These are phyloP conservation scores for Escovopsis sp. DNA, from an alignment of 2,329 filamentous ascomycete genomes.

Conservation along the genomic window DNA sequence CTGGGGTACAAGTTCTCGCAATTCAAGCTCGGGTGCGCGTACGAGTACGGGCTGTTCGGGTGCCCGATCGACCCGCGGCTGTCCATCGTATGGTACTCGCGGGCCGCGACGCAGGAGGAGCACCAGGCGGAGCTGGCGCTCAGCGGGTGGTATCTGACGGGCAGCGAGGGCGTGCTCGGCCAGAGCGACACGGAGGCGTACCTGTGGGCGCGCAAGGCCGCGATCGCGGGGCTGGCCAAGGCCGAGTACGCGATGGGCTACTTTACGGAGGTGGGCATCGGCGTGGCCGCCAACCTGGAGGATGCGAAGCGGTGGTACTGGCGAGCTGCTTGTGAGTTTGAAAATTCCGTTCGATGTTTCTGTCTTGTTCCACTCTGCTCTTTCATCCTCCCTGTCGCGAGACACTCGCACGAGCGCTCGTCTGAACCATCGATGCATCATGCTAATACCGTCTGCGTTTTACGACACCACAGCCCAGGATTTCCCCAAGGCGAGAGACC, in stretches of 20 bases:
- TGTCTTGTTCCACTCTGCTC: background rate
- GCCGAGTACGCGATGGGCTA: constrained; percentile 97
- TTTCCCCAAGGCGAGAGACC: constrained; percentile 82
- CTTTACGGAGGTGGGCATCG: constrained; percentile 91
- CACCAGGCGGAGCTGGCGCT: constrained; percentile 81
- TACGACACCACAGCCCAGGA: constrained; percentile 56
- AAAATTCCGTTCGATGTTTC: background rate
- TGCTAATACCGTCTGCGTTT: constrained; percentile 5
- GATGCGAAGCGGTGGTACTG: constrained; percentile 98
- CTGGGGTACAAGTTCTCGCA: constrained; percentile 93
- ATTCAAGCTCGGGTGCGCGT: constrained; percentile 74
- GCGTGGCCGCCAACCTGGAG: constrained; percentile 70
- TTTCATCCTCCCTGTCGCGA: no score
- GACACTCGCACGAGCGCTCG: no score
- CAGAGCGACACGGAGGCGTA: constrained; percentile 95
- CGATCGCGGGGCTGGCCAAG: constrained; percentile 74
- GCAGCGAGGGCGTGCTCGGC: constrained; percentile 70
- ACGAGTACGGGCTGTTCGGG: constrained; percentile 76
- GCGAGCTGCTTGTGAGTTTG: constrained; percentile 75
- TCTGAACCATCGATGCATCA: constrained; percentile 3
- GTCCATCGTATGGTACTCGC: constrained; percentile 89
- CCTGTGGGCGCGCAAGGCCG: constrained; percentile 90
- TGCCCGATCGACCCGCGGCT: constrained; percentile 69
- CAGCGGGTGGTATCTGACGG: constrained; percentile 90
- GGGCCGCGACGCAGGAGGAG: constrained; percentile 81